Base-by-base conservation (phyloP, 1,139 yeast genomes). In the Debaryomycetaceae sp. region DNA sequence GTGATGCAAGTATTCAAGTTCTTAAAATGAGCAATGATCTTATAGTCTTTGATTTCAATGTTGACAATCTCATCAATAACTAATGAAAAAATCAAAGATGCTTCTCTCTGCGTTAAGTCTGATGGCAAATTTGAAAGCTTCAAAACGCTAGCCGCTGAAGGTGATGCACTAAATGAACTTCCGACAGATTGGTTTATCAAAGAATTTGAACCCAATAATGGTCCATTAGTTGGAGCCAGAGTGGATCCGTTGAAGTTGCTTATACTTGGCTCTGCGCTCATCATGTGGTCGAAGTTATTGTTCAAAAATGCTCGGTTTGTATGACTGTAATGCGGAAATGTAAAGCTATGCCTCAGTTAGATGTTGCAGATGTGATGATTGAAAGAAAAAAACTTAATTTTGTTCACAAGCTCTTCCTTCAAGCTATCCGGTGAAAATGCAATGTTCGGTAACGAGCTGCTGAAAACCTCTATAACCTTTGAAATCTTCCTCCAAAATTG, bases 91-190 rank as follows among this genome's bases (percentile, higher is more conserved):
- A 91, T 72, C 29, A 87, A 70, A 33, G 79, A 73, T 15, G 92
- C 84, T 60, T 91, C 98, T 55, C 96, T 79, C 26, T 73, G 59
- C 3, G 91, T 64, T 34, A 89, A 66, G 58, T 89, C 95, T 7
- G 70, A 57, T 2, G 98, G 97, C 17, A 88, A 61, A 53, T 84
- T 83, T 44, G 69, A 70, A 33, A 83, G 59, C 42, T 67, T 73
- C 36, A 77, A 55, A n/a, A 56, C 49, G 43, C 41, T 49, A 11
- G 44, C 37, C 14, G 46, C 39, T 7, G 42, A 26, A 33, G 40
- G 33, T 16, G 28, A 40, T 30, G 37, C 19, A 19, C 22, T 37
- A 24, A 42, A 28, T 38, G 46, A 32, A 22, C 31, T 13, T 14
- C 19, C 31, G 11, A 17, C 37, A 9, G 14, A 17, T 6, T 16